Evolutionary conservation across 495 filamentous ascomycete species (phyloP).

Genomic region (Lepidopterella palustris): DNA sequence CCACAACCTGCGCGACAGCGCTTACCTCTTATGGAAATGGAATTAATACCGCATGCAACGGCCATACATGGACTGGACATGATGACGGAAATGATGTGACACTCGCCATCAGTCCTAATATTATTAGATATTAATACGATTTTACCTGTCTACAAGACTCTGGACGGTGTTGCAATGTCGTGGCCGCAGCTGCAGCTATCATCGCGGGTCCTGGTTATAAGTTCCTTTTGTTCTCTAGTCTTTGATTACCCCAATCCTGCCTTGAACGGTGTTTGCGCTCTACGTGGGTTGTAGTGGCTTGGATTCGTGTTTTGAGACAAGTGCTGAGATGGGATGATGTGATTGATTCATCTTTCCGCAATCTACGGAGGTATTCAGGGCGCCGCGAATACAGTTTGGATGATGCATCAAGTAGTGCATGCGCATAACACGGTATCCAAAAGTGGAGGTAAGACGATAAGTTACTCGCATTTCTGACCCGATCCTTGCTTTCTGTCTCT

Average conservation of each 20-base stretch:
- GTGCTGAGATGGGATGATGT: too few relatives aligned
- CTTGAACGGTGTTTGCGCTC: not conserved
- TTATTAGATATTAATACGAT: not conserved
- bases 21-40: not conserved
- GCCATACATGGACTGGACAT: not conserved
- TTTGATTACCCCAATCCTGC: not conserved
- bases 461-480: too few relatives aligned
- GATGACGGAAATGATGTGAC: not conserved
- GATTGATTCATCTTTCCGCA: too few relatives aligned
- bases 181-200: not conserved
- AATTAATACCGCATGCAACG: not conserved
- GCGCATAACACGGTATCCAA: too few relatives aligned
- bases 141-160: not conserved
- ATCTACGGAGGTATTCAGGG: too few relatives aligned
- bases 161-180: not conserved
- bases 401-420: too few relatives aligned
- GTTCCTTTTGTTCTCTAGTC: slow-evolving; percentile 32
- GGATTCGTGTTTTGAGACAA: too few relatives aligned
- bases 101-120: not conserved
- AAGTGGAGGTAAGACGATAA: too few relatives aligned
- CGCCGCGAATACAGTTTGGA: too few relatives aligned
- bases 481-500: too few relatives aligned
- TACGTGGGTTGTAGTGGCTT: too few relatives aligned
- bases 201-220: not conserved
- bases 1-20: not conserved